A percentile compares a stretch with the other conserved stretches of the same genome.
phyloP scores from a whole-genome alignment of 495 filamentous ascomycete species.

The Eremomyces bilateralis region DNA sequence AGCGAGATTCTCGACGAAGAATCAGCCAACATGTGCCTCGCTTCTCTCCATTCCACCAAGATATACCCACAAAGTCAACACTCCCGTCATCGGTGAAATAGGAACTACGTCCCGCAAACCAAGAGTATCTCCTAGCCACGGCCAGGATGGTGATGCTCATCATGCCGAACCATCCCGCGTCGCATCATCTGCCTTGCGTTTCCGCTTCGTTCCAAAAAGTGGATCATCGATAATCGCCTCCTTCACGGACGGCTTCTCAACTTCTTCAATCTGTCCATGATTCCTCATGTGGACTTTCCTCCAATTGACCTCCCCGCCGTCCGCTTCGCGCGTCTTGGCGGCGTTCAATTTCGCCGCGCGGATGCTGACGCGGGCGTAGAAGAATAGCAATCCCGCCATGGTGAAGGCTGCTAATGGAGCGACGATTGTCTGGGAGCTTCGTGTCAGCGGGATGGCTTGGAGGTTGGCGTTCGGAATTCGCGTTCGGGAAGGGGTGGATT shows the following conservation, averaged over 20 bases:
- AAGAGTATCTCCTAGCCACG: too few relatives aligned
- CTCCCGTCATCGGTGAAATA: too few relatives aligned
- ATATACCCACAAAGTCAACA: too few relatives aligned
- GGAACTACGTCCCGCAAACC: too few relatives aligned
- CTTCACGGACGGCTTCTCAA: slow-evolving; percentile 6
- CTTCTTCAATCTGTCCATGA: slow-evolving; percentile 15
- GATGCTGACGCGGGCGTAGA: slow-evolving; percentile 24
- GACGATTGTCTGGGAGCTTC: slow-evolving; percentile 12
- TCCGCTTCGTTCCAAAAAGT: too few relatives aligned
- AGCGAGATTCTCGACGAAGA: too few relatives aligned
- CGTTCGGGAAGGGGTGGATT: background rate
- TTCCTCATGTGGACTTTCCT: slow-evolving; percentile 14
- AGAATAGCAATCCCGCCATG: slow-evolving; percentile 25
- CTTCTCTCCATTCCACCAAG: too few relatives aligned
- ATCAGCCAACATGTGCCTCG: too few relatives aligned
- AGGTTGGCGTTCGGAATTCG: background rate
- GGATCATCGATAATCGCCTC: too few relatives aligned
- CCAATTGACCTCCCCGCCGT: slow-evolving; percentile 19
- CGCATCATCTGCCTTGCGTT: too few relatives aligned
- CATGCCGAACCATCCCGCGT: too few relatives aligned
- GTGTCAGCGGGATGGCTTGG: background rate
- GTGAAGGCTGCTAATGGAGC: slow-evolving; percentile 24
- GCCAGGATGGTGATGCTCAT: too few relatives aligned
- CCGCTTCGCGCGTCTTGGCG: slow-evolving; percentile 18
- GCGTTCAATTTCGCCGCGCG: slow-evolving; percentile 23